Evolutionary conservation across 805 yeast genomes (phyloP).

Genomic region (Teunomyces panamensis): DNA sequence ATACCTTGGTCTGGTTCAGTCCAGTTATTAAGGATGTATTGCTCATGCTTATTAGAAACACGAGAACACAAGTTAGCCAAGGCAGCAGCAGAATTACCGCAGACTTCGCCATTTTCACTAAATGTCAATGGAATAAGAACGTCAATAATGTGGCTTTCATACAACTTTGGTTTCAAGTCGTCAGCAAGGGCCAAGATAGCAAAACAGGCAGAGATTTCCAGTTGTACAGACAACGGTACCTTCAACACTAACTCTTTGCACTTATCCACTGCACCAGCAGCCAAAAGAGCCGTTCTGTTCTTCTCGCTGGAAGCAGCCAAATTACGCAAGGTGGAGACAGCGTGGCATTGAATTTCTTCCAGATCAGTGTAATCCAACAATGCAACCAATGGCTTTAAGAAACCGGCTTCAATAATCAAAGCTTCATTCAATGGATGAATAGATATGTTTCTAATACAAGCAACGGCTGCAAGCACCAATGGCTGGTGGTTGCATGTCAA

Average conservation of each 20-base stretch:
- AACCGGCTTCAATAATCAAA: conserved; percentile 93
- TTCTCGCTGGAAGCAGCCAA: conserved; percentile 94
- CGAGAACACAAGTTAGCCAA: conserved; percentile 93
- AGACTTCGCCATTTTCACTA: conserved; percentile 87
- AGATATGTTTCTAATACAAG: conserved; percentile 95
- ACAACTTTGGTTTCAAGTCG: conserved; percentile 80
- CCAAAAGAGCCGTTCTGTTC: conserved; percentile 85
- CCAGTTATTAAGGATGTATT: conserved; percentile 76
- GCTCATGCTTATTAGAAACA: conserved; percentile 69
- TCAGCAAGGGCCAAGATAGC: conserved; percentile 96
- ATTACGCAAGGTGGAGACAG: conserved; percentile 92
- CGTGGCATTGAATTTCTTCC: conserved; percentile 97
- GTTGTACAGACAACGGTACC: conserved; percentile 89
- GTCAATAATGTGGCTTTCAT: conserved; percentile 79
- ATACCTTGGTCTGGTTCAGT: conserved; percentile 79
- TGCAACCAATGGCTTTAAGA: conserved; percentile 84
- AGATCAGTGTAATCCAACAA: conserved; percentile 80
- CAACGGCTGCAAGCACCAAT: conserved; percentile 92
- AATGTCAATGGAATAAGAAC: conserved; percentile 89
- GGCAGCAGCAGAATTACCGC: conserved; percentile 98
- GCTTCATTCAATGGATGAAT: conserved; percentile 97
- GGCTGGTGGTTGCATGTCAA: conserved; percentile 90
- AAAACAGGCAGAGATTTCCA: conserved; percentile 95
- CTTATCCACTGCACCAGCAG: conserved; percentile 93
- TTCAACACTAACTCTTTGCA: conserved; percentile 82